Evolutionary conservation across 2,329 filamentous ascomycete species (phyloP), one percentile per base, ranked within the genome.

Genomic region (Cladophialophora psammophila): DNA sequence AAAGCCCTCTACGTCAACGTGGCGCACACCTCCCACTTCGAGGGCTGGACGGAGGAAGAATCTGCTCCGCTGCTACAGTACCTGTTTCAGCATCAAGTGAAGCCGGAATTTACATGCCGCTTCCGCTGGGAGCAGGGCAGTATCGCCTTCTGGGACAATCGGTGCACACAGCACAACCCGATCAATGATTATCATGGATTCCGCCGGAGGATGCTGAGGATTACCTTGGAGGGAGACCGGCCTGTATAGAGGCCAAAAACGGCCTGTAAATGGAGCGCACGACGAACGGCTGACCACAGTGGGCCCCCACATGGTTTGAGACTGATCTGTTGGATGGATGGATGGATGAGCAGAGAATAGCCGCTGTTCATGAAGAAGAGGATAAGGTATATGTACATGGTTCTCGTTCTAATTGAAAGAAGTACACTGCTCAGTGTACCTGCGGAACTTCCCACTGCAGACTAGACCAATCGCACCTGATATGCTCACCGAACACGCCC

Each of bases 81-180:
- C 50, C 60, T 75, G 57, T 74, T 72, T 45, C 34, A 62, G n/a
- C 69, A 71, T 32, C 71, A 72, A 67, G 57, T 70, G n/a, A 66
- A 66, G 40, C 71, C 71, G 26, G 71, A 72, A 57, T 71, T 71
- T 20, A 72, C 71, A 8, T 72, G 71, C 5, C 75, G 83, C 2
- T 84, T 82, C 78, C 84, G 83, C 66, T 85, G 84, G 83, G 73
- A 77, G 0, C 80, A 81, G 6, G 83, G 83, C 0, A 81, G 79
- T 35, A 80, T 84, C 5, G 83, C 83, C 0, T 81, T 85, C 74
- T 85, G 83, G 83, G 83, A 85, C 63, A 85, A 85, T 68, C 72
- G 80, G 75, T 78, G 69, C 31, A 67, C 64, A 4, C 66, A 70
- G 56, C 71, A 72, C 40, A 70, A 72, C 56, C 71, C 71, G 1